Evolutionary conservation across 169 alveolate genomes (phyloP).

Genomic region (Nephromyces sp.): DNA sequence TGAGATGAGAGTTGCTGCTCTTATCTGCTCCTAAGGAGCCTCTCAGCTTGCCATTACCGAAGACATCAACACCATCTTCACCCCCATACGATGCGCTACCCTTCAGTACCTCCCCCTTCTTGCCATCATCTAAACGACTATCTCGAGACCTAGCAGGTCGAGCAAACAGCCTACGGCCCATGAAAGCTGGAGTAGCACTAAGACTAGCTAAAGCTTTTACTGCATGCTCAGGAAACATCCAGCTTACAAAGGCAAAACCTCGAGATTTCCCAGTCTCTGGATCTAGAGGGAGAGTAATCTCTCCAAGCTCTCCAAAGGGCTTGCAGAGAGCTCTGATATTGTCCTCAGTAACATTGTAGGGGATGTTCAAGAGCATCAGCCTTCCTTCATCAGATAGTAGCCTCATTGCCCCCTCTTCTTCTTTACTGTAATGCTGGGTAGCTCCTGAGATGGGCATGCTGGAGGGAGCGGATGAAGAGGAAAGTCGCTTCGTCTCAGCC

Average conservation of each 20-base stretch:
- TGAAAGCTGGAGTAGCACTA: slow-evolving; percentile 8
- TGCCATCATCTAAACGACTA: not conserved
- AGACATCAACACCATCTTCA: too few species aligned
- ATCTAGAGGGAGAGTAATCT: not conserved
- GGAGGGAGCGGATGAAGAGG: not conserved
- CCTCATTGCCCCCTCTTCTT: not conserved
- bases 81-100: not conserved
- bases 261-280: slow-evolving; percentile 17
- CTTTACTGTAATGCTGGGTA: not conserved
- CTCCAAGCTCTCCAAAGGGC: slow-evolving; percentile 24
- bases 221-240: slow-evolving; percentile 58
- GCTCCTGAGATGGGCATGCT: not conserved
- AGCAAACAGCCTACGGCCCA: slow-evolving; percentile 12
- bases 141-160: too few species aligned
- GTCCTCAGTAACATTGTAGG: slow-evolving; percentile 74
- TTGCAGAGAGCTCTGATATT: slow-evolving; percentile 48
- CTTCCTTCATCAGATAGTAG: slow-evolving; percentile 49
- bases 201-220: slow-evolving; percentile 36
- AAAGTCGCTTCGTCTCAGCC: not conserved
- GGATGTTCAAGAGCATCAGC: slow-evolving; percentile 70
- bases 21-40: too few species aligned
- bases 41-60: too few species aligned
- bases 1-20: not conserved
- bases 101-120: not conserved
- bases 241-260: slow-evolving; percentile 62